These are phyloP conservation scores for Trichoderma arundinaceum DNA, from an alignment of 2,329 filamentous ascomycete genomes.

Conservation along the genomic window DNA sequence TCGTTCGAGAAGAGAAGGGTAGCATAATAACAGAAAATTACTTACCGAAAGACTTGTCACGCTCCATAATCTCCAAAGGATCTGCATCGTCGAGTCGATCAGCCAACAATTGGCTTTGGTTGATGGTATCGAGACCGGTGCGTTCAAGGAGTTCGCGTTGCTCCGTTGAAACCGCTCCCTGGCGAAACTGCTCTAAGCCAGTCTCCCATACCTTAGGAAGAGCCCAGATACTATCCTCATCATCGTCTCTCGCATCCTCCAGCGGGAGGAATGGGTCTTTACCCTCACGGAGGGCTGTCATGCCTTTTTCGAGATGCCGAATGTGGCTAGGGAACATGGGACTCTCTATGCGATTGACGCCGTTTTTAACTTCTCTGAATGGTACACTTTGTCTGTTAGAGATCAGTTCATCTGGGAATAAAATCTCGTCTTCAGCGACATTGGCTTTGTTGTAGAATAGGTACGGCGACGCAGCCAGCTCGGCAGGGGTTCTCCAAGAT, in stretches of 20 bases:
- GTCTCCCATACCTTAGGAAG: slow-evolving; percentile 38
- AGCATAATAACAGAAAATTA: not conserved
- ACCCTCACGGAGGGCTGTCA: not conserved
- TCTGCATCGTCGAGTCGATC: slow-evolving; percentile 31
- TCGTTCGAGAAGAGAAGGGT: not conserved
- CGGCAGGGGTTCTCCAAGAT: slow-evolving; percentile 18
- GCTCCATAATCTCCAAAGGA: slow-evolving; percentile 38
- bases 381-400: slow-evolving; percentile 32
- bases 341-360: slow-evolving; percentile 35
- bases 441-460: slow-evolving; percentile 40
- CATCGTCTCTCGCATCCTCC: slow-evolving; percentile 20
- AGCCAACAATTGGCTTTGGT: slow-evolving; percentile 14
- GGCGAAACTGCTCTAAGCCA: slow-evolving; percentile 32
- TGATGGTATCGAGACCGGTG: slow-evolving; percentile 8
- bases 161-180: not conserved
- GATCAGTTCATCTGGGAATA: slow-evolving; percentile 39
- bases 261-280: not conserved
- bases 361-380: slow-evolving; percentile 38
- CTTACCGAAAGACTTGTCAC: slow-evolving; percentile 37
- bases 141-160: slow-evolving; percentile 25
- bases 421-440: slow-evolving; percentile 36
- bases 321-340: slow-evolving; percentile 31
- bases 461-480: slow-evolving; percentile 31
- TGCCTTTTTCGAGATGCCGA: slow-evolving; percentile 29
- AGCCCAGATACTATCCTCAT: slow-evolving; percentile 35